A percentile compares a stretch with the other conserved stretches of the same genome.
phyloP scores from a whole-genome alignment of 73 alveolate species.

The Uronychia setigera region DNA sequence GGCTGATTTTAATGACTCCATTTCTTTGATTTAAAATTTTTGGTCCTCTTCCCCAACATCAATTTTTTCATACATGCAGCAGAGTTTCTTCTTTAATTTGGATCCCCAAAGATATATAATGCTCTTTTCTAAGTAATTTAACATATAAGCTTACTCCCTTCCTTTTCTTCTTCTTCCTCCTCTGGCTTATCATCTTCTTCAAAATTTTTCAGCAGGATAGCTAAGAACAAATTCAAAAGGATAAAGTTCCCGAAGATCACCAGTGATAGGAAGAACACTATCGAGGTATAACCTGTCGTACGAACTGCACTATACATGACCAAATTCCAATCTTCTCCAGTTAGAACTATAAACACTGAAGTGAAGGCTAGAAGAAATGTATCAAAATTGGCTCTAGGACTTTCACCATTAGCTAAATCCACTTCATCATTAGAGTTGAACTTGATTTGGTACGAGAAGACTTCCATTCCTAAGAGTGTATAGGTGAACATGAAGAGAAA shows the following conservation, averaged over 20 bases:
- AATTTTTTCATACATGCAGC: too few species aligned
- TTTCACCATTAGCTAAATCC: conserved; percentile 16
- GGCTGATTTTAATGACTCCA: too few species aligned
- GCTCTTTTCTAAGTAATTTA: too few species aligned
- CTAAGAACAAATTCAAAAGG: conserved; percentile 56
- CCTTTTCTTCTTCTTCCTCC: neutral
- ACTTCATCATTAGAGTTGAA: conserved; percentile 9
- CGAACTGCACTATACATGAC: conserved; percentile 5
- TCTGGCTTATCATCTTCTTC: conserved; percentile 24
- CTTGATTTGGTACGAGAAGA: conserved; percentile 64
- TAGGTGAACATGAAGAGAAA: conserved; percentile 65
- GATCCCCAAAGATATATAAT: too few species aligned
- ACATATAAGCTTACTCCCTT: neutral
- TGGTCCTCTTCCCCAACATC: too few species aligned
- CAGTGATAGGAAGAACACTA: conserved; percentile 38
- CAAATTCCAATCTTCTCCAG: conserved; percentile 55
- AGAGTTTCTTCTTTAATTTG: too few species aligned
- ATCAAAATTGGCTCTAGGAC: conserved; percentile 59
- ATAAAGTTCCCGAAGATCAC: conserved; percentile 47
- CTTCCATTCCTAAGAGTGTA: conserved; percentile 79
- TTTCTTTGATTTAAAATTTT: too few species aligned
- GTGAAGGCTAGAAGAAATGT: conserved; percentile 22
- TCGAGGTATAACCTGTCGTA: conserved; percentile 1
- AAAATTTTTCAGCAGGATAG: conserved; percentile 55
- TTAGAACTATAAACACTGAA: conserved; percentile 50